phyloP scores from a whole-genome alignment of 1,284 basidiomycete species.

The Trichosporon coremiiforme region DNA sequence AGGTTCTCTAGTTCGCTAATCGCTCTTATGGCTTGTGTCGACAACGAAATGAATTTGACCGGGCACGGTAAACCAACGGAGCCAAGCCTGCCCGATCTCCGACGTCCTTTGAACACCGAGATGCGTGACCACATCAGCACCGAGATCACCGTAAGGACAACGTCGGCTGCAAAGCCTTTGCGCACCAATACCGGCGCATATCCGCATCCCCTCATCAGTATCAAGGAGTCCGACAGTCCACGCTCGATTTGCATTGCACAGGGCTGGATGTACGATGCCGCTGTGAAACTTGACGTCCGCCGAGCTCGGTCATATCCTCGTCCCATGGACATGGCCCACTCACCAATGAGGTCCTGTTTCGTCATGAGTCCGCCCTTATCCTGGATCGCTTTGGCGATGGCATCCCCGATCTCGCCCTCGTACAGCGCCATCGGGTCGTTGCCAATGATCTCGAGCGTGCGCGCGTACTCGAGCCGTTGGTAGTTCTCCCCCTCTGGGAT shows the following conservation, averaged over 20 bases:
- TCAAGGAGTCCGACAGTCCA: too few species aligned
- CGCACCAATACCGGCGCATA: background rate
- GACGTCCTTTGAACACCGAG: background rate
- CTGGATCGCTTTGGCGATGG: slow-evolving; percentile 1
- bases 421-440: slow-evolving; percentile 21
- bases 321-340: slow-evolving; percentile 13
- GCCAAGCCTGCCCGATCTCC: background rate
- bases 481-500: slow-evolving; percentile 36
- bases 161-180: background rate
- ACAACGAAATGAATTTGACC: too few species aligned
- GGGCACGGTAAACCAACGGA: too few species aligned
- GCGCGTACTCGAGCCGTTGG: slow-evolving; percentile 45
- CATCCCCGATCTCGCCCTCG: slow-evolving; percentile 10
- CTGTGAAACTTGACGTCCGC: background rate
- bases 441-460: slow-evolving; percentile 41
- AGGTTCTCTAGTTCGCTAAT: too few species aligned
- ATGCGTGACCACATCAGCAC: too few species aligned
- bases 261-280: background rate
- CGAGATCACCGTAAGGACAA: background rate
- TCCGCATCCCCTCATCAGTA: too few species aligned
- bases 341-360: slow-evolving; percentile 31
- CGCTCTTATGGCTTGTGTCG: too few species aligned
- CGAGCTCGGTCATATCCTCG: background rate
- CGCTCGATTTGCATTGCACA: too few species aligned
- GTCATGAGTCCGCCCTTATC: background rate